phyloP scores from a whole-genome alignment of 176 grass and related monocot genomes.

The Juncus effusus region DNA sequence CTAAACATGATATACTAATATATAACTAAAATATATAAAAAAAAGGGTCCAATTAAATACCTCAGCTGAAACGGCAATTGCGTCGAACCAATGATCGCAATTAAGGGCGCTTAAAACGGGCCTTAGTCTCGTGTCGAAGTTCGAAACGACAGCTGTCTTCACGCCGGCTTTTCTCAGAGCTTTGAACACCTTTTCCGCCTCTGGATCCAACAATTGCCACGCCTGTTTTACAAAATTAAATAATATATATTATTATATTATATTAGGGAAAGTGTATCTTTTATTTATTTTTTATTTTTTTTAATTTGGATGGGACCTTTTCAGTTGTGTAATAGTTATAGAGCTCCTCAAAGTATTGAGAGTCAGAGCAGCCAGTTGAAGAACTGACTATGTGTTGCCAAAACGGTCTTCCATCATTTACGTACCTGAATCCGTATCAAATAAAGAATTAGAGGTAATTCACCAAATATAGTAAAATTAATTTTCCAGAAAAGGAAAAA shows the following conservation, averaged over 20 bases:
- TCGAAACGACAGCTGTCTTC: constrained; percentile 86
- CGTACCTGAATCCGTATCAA: constrained; percentile 54
- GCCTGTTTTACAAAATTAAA: constrained; percentile 47
- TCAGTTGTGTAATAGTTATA: constrained; percentile 88
- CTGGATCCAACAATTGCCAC: constrained; percentile 82
- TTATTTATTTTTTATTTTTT: neutral
- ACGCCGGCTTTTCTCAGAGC: constrained; percentile 81
- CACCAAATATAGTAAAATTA: neutral
- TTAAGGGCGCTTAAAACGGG: constrained; percentile 80
- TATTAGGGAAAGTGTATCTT: neutral
- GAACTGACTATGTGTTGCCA: constrained; percentile 85
- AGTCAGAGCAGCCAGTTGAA: constrained; percentile 88
- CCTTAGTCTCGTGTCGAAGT: constrained; percentile 86
- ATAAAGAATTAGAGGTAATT: constrained; percentile 8
- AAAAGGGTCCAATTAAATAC: constrained; percentile 19
- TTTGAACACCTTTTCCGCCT: constrained; percentile 70
- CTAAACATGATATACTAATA: too few relatives aligned
- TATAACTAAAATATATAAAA: too few relatives aligned
- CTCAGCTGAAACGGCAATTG: constrained; percentile 88
- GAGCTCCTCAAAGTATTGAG: constrained; percentile 89
- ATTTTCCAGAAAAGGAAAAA: neutral
- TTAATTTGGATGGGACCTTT: constrained; percentile 40
- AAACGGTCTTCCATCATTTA: constrained; percentile 89
- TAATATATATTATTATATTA: constrained; percentile 11
- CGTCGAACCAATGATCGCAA: constrained; percentile 90